Evolutionary conservation across 208 protist genomes (phyloP), one percentile per base, ranked within the genome.

Genomic region (Wallacemonas sp.): DNA sequence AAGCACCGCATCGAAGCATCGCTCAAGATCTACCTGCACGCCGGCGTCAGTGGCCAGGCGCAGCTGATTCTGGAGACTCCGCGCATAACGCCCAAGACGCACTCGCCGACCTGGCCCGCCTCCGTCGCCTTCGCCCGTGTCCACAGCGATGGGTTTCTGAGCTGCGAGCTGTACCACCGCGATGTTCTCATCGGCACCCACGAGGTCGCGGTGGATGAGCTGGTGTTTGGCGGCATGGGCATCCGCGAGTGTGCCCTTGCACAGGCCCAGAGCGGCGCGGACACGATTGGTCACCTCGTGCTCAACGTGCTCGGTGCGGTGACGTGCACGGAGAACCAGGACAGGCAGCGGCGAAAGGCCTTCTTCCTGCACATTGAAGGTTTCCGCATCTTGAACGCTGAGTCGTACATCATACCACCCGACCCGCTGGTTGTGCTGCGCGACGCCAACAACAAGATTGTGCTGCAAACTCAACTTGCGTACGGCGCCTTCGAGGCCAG

Each of bases 1-100:
- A 83, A 82, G 59, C 90, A 93, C 71, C 90, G 90, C 64, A 79
- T 95, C 27, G 84, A 92, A 61, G 87, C 83, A 24, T 67, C 69
- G 46, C 60, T 95, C 41, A 66, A 53, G 13, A 81, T 91, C 10
- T 80, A 58, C 32, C 72, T 78, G 15, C 73, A 80, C 32, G 53
- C 73, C 32, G 65, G n/a, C 13, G 79, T 85, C 54, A 76, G 66
- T 3, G 60, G 36, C 9, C 50, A 69, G 34, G 58, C 62, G 10
- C 66, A 74, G 19, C 54, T 78, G 34, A 55, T 93, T 45, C 61
- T 95, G 29, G 70, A 88, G 36, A 92, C 87, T 9, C 78, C 63
- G 41, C 76, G 73, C 26, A 60, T 82, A 5, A 33, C 50, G 33
- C 80, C 84, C 24, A 93, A 93, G 61, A 92, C 90, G 32, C 85